phyloP scores from a whole-genome alignment of 805 yeast species.

The Blastobotrys peoriensis region DNA sequence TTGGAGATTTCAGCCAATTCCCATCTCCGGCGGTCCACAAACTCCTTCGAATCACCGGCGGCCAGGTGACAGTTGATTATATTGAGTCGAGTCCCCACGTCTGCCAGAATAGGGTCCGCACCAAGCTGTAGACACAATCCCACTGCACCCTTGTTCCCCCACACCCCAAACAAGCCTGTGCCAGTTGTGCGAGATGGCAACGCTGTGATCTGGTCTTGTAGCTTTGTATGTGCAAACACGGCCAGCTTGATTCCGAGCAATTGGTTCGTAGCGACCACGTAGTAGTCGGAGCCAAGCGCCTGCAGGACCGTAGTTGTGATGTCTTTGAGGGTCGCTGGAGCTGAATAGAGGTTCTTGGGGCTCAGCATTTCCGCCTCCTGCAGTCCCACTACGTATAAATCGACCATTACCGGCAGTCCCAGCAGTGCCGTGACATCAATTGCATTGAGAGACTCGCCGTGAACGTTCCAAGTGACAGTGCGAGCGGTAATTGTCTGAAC shows the following conservation, averaged over 20 bases:
- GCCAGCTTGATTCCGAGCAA: slow-evolving; percentile 48
- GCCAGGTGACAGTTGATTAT: slow-evolving; percentile 50
- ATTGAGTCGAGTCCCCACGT: slow-evolving; percentile 27
- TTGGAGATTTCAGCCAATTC: slow-evolving; percentile 38
- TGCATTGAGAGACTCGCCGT: slow-evolving; percentile 22
- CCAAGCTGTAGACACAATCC: slow-evolving; percentile 40
- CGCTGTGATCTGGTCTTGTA: slow-evolving; percentile 36
- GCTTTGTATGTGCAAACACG: slow-evolving; percentile 32
- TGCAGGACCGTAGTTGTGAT: slow-evolving; percentile 21
- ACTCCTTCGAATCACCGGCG: slow-evolving; percentile 41
- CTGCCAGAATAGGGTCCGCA: slow-evolving; percentile 26
- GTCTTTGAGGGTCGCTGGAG: slow-evolving; percentile 25
- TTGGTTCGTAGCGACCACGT: slow-evolving; percentile 40
- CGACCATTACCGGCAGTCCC: slow-evolving; percentile 16
- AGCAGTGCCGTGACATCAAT: slow-evolving; percentile 20
- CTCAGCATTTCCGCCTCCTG: slow-evolving; percentile 48
- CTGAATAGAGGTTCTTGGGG: slow-evolving; percentile 29
- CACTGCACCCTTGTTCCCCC: slow-evolving; percentile 62
- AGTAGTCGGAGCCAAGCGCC: slow-evolving; percentile 27
- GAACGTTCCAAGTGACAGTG: slow-evolving; percentile 30
- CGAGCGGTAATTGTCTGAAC: slow-evolving; percentile 20
- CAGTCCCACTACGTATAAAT: slow-evolving; percentile 38
- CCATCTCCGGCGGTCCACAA: slow-evolving; percentile 38
- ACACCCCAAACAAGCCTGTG: slow-evolving; percentile 48
- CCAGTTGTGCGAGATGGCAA: slow-evolving; percentile 43